phyloP scores from a whole-genome alignment of 2,329 filamentous ascomycete species.

The Arthrinium phaeospermum region DNA sequence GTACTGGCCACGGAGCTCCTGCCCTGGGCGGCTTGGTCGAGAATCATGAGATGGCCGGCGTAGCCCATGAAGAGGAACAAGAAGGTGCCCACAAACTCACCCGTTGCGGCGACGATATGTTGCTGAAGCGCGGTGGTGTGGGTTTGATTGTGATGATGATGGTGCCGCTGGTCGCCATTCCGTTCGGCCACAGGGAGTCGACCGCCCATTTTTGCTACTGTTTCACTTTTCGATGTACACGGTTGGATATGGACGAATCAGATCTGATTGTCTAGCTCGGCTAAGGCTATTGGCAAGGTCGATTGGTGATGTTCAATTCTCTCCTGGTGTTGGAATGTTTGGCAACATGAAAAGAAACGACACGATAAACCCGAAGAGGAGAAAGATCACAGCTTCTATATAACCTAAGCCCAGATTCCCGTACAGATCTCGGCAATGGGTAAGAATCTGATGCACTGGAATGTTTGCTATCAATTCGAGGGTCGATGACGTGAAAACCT shows the following conservation, averaged over 20 bases:
- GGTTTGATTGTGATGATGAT: neutral
- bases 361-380: neutral
- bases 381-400: neutral
- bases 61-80: constrained; percentile 50
- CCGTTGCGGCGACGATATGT: constrained; percentile 42
- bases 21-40: constrained; percentile 17
- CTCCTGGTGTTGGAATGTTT: neutral
- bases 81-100: constrained; percentile 50
- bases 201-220: neutral
- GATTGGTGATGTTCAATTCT: no score
- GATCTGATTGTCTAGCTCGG: no score
- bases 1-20: neutral
- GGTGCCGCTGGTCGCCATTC: neutral
- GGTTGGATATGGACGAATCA: neutral
- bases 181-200: neutral
- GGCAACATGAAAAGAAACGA: neutral
- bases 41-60: constrained; percentile 39
- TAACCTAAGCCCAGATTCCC: neutral
- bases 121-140: constrained; percentile 29
- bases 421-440: neutral
- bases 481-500: neutral
- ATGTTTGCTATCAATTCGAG: neutral
- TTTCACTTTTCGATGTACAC: neutral
- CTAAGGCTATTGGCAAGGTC: neutral
- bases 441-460: neutral